Base-by-base conservation (phyloP, 2,329 filamentous ascomycete genomes). In the Elsinoe arachidis region DNA sequence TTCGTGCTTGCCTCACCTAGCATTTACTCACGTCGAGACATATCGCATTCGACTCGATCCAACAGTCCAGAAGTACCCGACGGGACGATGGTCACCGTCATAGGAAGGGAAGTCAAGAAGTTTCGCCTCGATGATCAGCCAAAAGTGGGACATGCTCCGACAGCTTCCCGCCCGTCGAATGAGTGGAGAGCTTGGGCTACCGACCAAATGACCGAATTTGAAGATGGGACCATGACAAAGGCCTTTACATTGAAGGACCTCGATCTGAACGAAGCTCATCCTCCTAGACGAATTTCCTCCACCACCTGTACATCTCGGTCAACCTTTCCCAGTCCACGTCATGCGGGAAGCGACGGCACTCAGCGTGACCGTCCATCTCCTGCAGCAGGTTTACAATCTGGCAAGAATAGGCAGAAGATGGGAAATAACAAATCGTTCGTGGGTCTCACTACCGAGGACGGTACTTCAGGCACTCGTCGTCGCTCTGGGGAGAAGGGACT, bases 171-270 rank as follows among this genome's bases (percentile, higher is more conserved):
- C 70, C 64, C 14, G 76, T 75, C 61, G 65, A 38, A 66, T 30
- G 75, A 77, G 37, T 78, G 75, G 75, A 73, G 72, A 34, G 68
- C 68, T 10, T 78, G 75, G 75, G 63, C 77, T 2, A 74, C 72
- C 2, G 70, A 72, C 53, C 74, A 77, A 60, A 69, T 77, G 21
- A 69, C 68, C 1, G 69, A 70, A 11, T 68, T 75, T 19, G 67
- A 68, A 53, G 58, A 63, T 11, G 51, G 58, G 6, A 62, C 66
- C 2, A 59, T 66, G 5, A 60, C 66, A 19, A 67, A 69, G 26
- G 63, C 70, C 12, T 56, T 70, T 6, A 63, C 53, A 1, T 68
- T 72, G 33, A 46, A n/a, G n/a, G 21, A 46, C 10, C 35, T 53
- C 12, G 49, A 53, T 12, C 33, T 38, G 11, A 34, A 39, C 14